Evolutionary conservation across 257 asterid genomes (phyloP), one percentile per base, ranked within the genome.

Genomic region (Eucommia ulmoides): DNA sequence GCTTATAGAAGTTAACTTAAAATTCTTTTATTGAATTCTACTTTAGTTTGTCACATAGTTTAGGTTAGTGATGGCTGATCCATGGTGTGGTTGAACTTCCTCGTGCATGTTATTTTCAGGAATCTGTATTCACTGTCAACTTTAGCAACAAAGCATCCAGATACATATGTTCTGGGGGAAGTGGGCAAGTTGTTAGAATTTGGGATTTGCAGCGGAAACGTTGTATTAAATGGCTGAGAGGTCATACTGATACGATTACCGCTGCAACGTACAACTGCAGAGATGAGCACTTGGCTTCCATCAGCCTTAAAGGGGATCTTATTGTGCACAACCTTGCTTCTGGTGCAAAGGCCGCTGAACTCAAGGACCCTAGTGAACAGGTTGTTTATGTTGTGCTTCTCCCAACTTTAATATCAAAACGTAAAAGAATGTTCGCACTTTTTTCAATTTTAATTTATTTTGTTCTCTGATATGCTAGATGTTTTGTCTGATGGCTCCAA

Each of bases 141-240:
- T 91, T 91, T 77, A 86, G 89, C 86, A 91, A 81, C 57, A 91
- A 86, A 77, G 93, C 87, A 33, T 91, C 99, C 55, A 74, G 94
- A 54, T 91, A 91, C 64, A 73, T 91, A 49, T 91, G 99, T 77
- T 83, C 97, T 11, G 96, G 95, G 33, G 97, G 97, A 55, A 76
- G 85, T 60, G 87, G 94, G 58, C 95, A 86, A 77, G 76, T 86
- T 77, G 94, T 91, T 48, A 71, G 85, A 49, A 81, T 91, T 73
- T 91, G 97, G 97, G 99, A 91, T 75, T 76, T 91, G 77, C 99
- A 91, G 75, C 80, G 77, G 62, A 81, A 75, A 72, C 79, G 94
- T 24, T 91, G 99, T 45, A 78, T 86, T 53, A 86, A 86, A 83
- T 77, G 93, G 95, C 73, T 86, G 78, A 91, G 82, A 81, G 99